phyloP scores from a whole-genome alignment of 1,139 yeast genomes.

The Kodamaea alishanica region DNA sequence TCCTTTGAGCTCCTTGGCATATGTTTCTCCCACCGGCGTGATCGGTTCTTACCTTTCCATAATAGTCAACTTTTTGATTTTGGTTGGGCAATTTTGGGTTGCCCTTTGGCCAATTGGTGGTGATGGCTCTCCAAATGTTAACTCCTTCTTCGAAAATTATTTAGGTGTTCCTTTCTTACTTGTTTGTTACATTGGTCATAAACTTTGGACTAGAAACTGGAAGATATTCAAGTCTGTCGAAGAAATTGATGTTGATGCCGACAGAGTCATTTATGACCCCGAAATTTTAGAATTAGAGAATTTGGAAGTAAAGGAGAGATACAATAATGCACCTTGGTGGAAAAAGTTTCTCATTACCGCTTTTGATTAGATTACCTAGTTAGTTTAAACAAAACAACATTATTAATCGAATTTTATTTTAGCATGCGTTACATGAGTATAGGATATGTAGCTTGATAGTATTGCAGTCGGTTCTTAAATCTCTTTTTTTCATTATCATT shows the following conservation, averaged over 20 bases:
- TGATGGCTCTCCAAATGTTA: conserved; percentile 17
- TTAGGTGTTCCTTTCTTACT: conserved; percentile 21
- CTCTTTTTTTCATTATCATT: too few species aligned
- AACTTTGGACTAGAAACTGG: conserved; percentile 22
- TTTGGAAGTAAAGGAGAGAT: conserved; percentile 20
- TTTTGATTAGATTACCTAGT: conserved; percentile 13
- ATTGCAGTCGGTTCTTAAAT: too few species aligned
- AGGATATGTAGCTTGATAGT: too few species aligned
- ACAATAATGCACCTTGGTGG: conserved; percentile 21
- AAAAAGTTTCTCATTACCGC: conserved; percentile 16
- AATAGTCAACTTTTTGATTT: conserved; percentile 19
- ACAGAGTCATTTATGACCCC: conserved; percentile 22
- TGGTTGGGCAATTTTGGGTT: conserved; percentile 24
- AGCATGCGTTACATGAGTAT: too few species aligned
- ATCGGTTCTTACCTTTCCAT: conserved; percentile 22
- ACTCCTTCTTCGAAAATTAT: conserved; percentile 24
- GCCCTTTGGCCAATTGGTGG: conserved; percentile 25
- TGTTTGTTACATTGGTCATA: conserved; percentile 23
- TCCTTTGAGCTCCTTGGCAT: conserved; percentile 20
- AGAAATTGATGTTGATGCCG: conserved; percentile 21
- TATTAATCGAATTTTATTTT: too few species aligned
- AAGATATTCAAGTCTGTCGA: conserved; percentile 16
- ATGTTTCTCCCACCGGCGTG: conserved; percentile 22
- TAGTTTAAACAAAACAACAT: too few species aligned
- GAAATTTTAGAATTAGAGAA: conserved; percentile 25